These are phyloP conservation scores for Phytophthora boehmeriae DNA, from an alignment of 352 stramenopile species.

Conservation along the genomic window DNA sequence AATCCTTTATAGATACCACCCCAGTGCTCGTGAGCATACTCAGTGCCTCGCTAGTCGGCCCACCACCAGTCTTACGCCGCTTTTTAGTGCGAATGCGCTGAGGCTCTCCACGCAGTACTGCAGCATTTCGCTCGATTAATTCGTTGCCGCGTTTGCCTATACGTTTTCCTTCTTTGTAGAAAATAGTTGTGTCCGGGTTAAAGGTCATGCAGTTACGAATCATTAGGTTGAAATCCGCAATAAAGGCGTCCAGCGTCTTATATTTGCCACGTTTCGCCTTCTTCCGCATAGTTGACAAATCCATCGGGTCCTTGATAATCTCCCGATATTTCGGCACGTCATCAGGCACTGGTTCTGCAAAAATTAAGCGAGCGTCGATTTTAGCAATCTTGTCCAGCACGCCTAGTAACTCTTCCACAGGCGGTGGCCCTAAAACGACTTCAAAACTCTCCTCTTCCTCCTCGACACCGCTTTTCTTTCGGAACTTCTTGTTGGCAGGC, in stretches of 20 bases:
- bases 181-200: slow-evolving; percentile 86
- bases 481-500: slow-evolving; percentile 80
- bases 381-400: slow-evolving; percentile 87
- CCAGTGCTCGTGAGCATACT: slow-evolving; percentile 78
- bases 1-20: slow-evolving; percentile 68
- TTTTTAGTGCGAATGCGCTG: slow-evolving; percentile 82
- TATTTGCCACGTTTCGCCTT: slow-evolving; percentile 84
- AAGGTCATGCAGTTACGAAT: slow-evolving; percentile 89
- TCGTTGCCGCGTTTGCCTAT: slow-evolving; percentile 82
- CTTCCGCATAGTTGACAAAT: slow-evolving; percentile 83
- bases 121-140: slow-evolving; percentile 74
- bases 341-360: slow-evolving; percentile 84
- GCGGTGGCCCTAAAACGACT: slow-evolving; percentile 76
- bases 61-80: slow-evolving; percentile 61
- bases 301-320: slow-evolving; percentile 87
- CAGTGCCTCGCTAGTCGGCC: slow-evolving; percentile 56
- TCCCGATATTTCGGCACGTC: slow-evolving; percentile 86
- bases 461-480: slow-evolving; percentile 63
- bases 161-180: slow-evolving; percentile 89
- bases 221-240: slow-evolving; percentile 84
- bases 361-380: slow-evolving; percentile 75
- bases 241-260: slow-evolving; percentile 81
- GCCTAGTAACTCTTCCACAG: slow-evolving; percentile 66
- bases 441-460: slow-evolving; percentile 87
- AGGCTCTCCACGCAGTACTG: slow-evolving; percentile 67